Evolutionary conservation across 345 rosid species (phyloP), one percentile per base, ranked within the genome.

Genomic region (Limnanthes douglasii): DNA sequence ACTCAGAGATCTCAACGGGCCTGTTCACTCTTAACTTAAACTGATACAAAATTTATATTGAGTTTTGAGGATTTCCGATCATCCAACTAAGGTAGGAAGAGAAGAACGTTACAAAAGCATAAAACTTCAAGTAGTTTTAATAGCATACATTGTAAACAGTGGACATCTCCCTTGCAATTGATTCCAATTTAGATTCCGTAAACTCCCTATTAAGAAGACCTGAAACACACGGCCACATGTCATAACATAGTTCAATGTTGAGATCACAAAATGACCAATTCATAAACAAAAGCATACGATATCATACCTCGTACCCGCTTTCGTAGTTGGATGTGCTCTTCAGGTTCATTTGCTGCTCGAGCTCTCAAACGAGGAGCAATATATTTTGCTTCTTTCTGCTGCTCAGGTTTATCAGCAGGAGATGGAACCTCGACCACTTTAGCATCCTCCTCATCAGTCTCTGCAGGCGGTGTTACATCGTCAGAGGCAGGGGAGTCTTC

Each of bases 101-200:
- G n/a, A n/a, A n/a, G n/a, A n/a, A n/a, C n/a, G n/a, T n/a, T n/a
- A n/a, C n/a, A n/a, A n/a, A n/a, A n/a, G n/a, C n/a, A n/a, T n/a
- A n/a, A n/a, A n/a, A n/a, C n/a, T n/a, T n/a, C n/a, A n/a, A n/a
- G n/a, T n/a, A n/a, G n/a, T n/a, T n/a, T n/a, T n/a, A n/a, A n/a
- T n/a, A 49, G 45, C 82, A 20, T 70, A 90, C 95, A 13, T 50
- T 63, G 53, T 65, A 70, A 42, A 90, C 64, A 33, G 65, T 46
- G 34, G 92, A 57, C 55, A 77, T 68, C 42, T 84, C 94, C 32
- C 68, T 79, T 0, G 95, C 77, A 43, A 84, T 45, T 41, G 94
- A 68, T 56, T 90, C 98, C 48, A 80, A 73, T 40, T 90, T 84
- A 21, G 90, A 68, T 65, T 90, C 98, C 30, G 79, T 70, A n/a